Conservation (phyloP, 331 rosid species). For the Rhamnella rubrinervis region DNA sequence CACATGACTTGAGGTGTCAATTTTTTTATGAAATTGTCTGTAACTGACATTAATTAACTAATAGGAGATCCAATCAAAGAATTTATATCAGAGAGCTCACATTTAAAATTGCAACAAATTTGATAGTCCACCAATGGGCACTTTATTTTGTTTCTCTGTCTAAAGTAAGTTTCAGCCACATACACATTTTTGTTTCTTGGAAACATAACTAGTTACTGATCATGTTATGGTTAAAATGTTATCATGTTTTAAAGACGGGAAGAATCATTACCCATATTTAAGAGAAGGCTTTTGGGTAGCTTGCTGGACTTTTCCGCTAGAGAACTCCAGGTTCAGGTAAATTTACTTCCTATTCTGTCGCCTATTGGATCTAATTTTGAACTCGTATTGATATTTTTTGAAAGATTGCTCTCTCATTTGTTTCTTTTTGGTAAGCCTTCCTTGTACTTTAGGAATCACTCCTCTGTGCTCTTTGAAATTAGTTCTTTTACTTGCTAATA, state of each 20-base stretch:
- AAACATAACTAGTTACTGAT: slow-evolving; percentile 14
- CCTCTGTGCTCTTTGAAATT: neutral
- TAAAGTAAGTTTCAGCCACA: slow-evolving; percentile 15
- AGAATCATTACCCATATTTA: slow-evolving; percentile 85
- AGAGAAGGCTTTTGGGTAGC: slow-evolving; percentile 87
- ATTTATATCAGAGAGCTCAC: too few species aligned
- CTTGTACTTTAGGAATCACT: neutral
- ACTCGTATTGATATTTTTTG: slow-evolving; percentile 4
- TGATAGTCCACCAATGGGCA: too few species aligned
- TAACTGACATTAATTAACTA: too few species aligned
- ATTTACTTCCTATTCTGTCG: slow-evolving; percentile 13
- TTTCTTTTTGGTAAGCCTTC: neutral
- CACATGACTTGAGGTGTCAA: too few species aligned
- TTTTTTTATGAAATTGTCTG: too few species aligned
- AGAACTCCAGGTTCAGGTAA: slow-evolving; percentile 93
- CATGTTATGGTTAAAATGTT: slow-evolving; percentile 27
- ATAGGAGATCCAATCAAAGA: too few species aligned
- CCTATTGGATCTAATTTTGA: neutral
- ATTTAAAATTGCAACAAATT: too few species aligned
- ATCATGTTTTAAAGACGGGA: slow-evolving; percentile 68
- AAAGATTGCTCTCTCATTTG: neutral
- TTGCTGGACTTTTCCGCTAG: slow-evolving; percentile 83
- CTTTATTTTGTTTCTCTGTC: slow-evolving; percentile 3
- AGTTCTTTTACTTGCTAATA: slow-evolving; percentile 4
- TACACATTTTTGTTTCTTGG: slow-evolving; percentile 3